Conservation (phyloP, 495 filamentous ascomycete genomes). For the Diplogelasinospora grovesii region DNA sequence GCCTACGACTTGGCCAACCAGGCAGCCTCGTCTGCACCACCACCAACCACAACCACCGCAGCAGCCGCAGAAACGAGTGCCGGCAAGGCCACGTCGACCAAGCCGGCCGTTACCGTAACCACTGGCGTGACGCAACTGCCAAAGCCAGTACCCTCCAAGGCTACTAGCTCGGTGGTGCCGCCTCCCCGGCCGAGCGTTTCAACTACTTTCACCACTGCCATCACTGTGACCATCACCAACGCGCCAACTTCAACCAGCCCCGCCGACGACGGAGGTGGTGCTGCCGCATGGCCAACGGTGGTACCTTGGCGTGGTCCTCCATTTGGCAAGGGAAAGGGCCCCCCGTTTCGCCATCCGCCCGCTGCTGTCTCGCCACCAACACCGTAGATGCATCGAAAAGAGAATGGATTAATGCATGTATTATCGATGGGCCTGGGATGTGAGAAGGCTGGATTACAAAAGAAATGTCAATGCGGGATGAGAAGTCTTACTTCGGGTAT, state of each 20-base stretch:
- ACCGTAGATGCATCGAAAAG: too few relatives aligned
- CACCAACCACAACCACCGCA: neutral
- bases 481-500: too few relatives aligned
- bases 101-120: neutral
- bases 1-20: slow-evolving; percentile 12
- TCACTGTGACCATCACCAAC: slow-evolving; percentile 7
- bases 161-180: neutral
- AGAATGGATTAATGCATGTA: too few relatives aligned
- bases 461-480: too few relatives aligned
- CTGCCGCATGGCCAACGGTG: neutral
- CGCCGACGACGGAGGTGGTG: neutral
- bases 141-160: neutral
- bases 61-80: neutral
- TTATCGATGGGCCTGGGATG: too few relatives aligned
- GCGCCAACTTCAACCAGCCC: neutral
- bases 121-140: slow-evolving; percentile 11
- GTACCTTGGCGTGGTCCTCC: slow-evolving; percentile 2
- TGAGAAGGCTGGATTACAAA: too few relatives aligned
- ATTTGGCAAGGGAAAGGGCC: slow-evolving; percentile 7
- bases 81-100: neutral
- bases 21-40: neutral
- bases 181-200: neutral
- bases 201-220: neutral
- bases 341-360: too few relatives aligned
- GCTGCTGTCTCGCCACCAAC: too few relatives aligned